phyloP scores from a whole-genome alignment of 345 rosid genomes.

The Cardiospermum halicacabum region DNA sequence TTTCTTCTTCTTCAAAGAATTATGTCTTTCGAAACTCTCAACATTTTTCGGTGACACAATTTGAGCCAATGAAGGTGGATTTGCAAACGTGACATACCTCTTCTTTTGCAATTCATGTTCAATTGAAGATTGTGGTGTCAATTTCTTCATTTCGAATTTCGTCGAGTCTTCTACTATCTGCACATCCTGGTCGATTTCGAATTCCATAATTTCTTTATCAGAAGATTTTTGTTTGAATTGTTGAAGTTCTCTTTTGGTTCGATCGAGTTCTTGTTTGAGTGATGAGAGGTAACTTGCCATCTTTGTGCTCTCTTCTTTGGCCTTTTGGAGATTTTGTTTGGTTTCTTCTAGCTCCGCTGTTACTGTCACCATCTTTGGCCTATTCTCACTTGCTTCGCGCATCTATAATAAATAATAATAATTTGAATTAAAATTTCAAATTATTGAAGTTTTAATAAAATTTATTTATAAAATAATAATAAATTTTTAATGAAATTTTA shows the following conservation, averaged over 20 bases:
- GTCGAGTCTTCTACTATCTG: slow-evolving; percentile 33
- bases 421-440: no score
- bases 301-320: slow-evolving; percentile 53
- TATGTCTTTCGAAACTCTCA: slow-evolving; percentile 55
- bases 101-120: slow-evolving; percentile 48
- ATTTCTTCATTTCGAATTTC: slow-evolving; percentile 29
- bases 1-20: slow-evolving; percentile 58
- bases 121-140: not conserved
- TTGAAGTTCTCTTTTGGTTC: slow-evolving; percentile 63
- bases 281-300: slow-evolving; percentile 58
- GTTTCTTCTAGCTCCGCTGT: slow-evolving; percentile 72
- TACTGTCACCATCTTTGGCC: slow-evolving; percentile 26
- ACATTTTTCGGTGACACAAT: slow-evolving; percentile 30
- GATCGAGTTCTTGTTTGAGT: slow-evolving; percentile 69
- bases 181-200: slow-evolving; percentile 32
- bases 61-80: slow-evolving; percentile 32
- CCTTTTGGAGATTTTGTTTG: slow-evolving; percentile 55
- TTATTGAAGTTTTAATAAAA: no score
- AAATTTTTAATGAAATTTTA: no score
- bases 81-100: slow-evolving; percentile 62
- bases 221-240: slow-evolving; percentile 33
- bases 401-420: slow-evolving; percentile 24
- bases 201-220: slow-evolving; percentile 24
- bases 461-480: no score
- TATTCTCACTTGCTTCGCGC: slow-evolving; percentile 26